Evolutionary conservation across 2,329 filamentous ascomycete species (phyloP), one percentile per base, ranked within the genome.

Genomic region (Trichophyton verrucosum): DNA sequence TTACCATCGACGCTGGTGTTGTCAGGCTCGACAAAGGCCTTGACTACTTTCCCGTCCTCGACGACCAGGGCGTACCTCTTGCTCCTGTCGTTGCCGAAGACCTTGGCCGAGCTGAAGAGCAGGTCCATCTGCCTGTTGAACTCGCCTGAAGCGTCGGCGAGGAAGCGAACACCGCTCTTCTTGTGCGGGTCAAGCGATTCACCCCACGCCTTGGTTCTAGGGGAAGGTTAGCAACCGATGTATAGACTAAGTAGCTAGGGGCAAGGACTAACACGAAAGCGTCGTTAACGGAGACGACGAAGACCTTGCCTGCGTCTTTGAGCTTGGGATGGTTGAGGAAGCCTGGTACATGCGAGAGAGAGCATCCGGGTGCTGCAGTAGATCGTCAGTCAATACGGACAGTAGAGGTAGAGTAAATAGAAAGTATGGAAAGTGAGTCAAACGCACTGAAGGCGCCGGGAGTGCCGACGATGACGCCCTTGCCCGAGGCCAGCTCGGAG

Each of bases 261-360:
- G 36, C 11, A 22, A 22, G 24, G 24, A 77, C 88, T 76, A 80
- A 95, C 88, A 96, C 91, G 73, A 96, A 96, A 20, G 91, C 84
- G 73, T 97, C 92, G 72, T 97, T 97, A 71, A 96, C 91, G 15
- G 88, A 86, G 61, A 97, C 85, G 46, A 97, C 89, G 70, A 95
- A 95, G 53, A 96, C 88, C 69, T 87, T 81, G 57, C 91, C 91
- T 33, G 88, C 89, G 63, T 86, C 80, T 77, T 88, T 88, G 67
- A 95, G 81, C 72, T 86, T 84, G 60, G 86, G 81, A 71, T 89
- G 87, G 70, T 84, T 85, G 74, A 96, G 87, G 77, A 91, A 97
- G 60, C 88, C 88, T 0, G 92, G 92, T 53, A 97, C 80, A 72
- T 97, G 92, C 57, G 77, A 79, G 65, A 82, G 80, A 17, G 83